Base-by-base conservation (phyloP, 805 yeast species). In the Debaryomyces hansenii region DNA sequence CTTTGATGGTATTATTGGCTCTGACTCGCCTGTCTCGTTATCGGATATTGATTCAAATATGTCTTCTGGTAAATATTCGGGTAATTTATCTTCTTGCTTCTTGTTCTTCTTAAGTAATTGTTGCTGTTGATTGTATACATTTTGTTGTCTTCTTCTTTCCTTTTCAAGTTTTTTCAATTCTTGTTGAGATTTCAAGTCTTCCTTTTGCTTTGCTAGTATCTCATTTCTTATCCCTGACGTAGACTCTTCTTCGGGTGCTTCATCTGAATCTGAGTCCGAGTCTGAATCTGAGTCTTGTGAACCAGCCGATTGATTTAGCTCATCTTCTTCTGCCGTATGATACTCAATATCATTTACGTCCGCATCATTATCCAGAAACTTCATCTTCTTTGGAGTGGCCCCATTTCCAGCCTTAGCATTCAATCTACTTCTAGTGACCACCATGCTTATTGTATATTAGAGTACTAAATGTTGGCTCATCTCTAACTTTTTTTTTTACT, bases 161-260 rank as follows among this genome's bases (percentile, higher is more conserved):
- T 57, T 64, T 41, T 66, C 73, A 20, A 50, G 56, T 40, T 49
- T 54, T 40, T 57, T 66, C 39, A 44, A 43, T 46, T 64, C 61
- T 41, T 56, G 60, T 46, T 64, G 61, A 36, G 52, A 39, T 41
- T 52, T 48, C 34, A 52, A 45, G 24, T 52, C 53, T 35, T 63
- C 58, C 32, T 57, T 56, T 46, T 64, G 62, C 43, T 59, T 58
- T 33, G 62, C 59, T 37, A 68, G 46, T 38, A 61, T 47, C 2
- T 55, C 59, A 36, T 60, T 46, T 42, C 62, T 69, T 29, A 69
- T 53, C 33, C 53, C 51, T 6, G 58, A 45, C 5, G 67, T 65
- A 7, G 74, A 65, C 46, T 72, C 77, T 51, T 72, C 77, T 55
- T 72, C 77, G 12, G 78, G 78, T 1, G 77, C 77, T 7, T 71